Evolutionary conservation across 2,329 filamentous ascomycete genomes (phyloP).

Genomic region (Lachnellula arida): DNA sequence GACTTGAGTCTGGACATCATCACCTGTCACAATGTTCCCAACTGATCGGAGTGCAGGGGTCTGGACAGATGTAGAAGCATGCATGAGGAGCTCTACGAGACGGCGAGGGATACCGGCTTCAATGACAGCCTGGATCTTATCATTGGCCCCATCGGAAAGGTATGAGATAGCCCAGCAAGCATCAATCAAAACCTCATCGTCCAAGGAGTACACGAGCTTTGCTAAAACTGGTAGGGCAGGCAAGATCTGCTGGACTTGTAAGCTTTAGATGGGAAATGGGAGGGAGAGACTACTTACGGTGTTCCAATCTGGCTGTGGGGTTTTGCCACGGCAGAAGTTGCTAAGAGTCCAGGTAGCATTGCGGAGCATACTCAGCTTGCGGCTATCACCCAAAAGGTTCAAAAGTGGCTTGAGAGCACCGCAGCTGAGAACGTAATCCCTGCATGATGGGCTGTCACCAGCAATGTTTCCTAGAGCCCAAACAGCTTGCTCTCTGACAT

Average conservation of each 20-base stretch:
- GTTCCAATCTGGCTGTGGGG: slow-evolving; percentile 95
- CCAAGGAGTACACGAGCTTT: slow-evolving; percentile 96
- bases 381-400: slow-evolving; percentile 87
- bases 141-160: slow-evolving; percentile 94
- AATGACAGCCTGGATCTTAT: slow-evolving; percentile 99
- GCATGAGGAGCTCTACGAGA: slow-evolving; percentile 95
- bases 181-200: slow-evolving; percentile 97
- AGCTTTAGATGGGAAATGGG: slow-evolving; percentile 22
- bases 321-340: slow-evolving; percentile 99
- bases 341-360: slow-evolving; percentile 99
- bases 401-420: slow-evolving; percentile 89
- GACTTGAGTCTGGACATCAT: slow-evolving; percentile 97
- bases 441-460: slow-evolving; percentile 94
- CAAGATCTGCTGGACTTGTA: slow-evolving; percentile 61
- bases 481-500: slow-evolving; percentile 96
- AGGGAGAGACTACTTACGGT: slow-evolving; percentile 58
- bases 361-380: slow-evolving; percentile 97
- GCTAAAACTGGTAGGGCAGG: slow-evolving; percentile 91
- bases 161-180: slow-evolving; percentile 99
- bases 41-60: slow-evolving; percentile 95
- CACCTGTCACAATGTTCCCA: slow-evolving; percentile 97
- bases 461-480: slow-evolving; percentile 99
- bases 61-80: slow-evolving; percentile 96
- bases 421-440: slow-evolving; percentile 90
- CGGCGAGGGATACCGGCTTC: slow-evolving; percentile 96